A percentile compares a stretch with the other conserved stretches of the same genome.
Evolutionary conservation across 305 asterid genomes (phyloP).

Genomic region (Ajuga reptans): DNA sequence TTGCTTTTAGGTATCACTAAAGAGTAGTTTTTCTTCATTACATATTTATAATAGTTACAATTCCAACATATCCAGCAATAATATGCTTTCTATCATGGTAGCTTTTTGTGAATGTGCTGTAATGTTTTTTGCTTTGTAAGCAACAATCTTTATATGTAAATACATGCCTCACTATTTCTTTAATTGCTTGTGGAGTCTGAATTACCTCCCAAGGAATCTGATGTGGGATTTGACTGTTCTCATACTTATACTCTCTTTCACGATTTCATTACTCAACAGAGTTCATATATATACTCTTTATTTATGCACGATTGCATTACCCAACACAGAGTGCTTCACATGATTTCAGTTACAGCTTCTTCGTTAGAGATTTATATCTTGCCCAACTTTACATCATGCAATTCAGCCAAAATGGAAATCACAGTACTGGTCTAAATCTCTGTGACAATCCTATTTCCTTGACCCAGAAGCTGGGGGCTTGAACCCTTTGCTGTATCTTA

Average conservation of each 20-base stretch:
- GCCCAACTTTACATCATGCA: neutral
- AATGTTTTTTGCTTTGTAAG: neutral
- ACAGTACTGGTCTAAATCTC: neutral
- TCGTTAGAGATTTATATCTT: neutral
- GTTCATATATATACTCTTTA: neutral
- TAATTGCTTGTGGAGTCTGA: neutral
- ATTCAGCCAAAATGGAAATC: neutral
- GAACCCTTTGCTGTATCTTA: neutral
- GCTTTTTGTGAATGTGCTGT: slow-evolving; percentile 15
- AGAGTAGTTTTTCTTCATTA: neutral
- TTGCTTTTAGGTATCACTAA: slow-evolving; percentile 67
- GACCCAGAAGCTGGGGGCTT: neutral
- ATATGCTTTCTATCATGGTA: slow-evolving; percentile 13
- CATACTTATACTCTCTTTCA: neutral
- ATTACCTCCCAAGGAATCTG: neutral
- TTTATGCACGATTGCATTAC: neutral
- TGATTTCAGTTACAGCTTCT: slow-evolving; percentile 4
- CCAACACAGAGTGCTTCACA: neutral
- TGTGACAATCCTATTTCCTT: neutral
- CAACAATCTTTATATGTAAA: slow-evolving; percentile 6
- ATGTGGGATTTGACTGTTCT: neutral
- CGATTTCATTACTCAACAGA: too few relatives aligned
- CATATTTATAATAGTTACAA: slow-evolving; percentile 5
- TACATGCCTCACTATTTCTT: neutral
- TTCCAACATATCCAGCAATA: slow-evolving; percentile 15